Base-by-base conservation (phyloP, 2,329 filamentous ascomycete species). In the Calonectria multiphialidica region DNA sequence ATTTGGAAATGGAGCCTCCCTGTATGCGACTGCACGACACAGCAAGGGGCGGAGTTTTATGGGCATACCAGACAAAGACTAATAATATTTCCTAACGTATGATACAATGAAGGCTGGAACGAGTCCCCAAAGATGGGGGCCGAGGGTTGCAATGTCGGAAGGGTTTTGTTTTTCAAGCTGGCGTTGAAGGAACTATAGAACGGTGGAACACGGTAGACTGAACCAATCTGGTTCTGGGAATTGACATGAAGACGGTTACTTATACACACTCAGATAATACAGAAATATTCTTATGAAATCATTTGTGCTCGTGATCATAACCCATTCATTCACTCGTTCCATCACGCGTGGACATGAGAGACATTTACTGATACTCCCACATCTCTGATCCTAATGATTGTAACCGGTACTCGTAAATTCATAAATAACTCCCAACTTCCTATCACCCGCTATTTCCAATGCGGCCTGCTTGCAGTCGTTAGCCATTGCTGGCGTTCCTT, bases 111-210 rank as follows among this genome's bases (percentile, higher is more conserved):
- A 59, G 18, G 53, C 21, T 28, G 53, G 35, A 12, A 33, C 21
- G 7, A 40, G 13, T 28, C 53, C 3, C 35, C n/a, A n/a, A 25
- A 59, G 16, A 33, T 40, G 53, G 33, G 13, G 33, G 13, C 21
- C n/a, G 28, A 28, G 7, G 21, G 53, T 40, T 59, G 53, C 33
- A 21, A 59, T 40, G 15, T n/a, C n/a, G 40, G 21, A 10, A 10
- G 33, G 47, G 23, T 23, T 13, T 45, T 37, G 33, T 40, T 55
- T 66, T 71, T 71, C 33, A 71, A 71, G 25, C 49, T 45, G 77
- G 78, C 70, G 77, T 76, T 76, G 63, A n/a, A 64, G 59, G 64
- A 66, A 65, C 37, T 21, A 76, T 77, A 78, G 73, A 79, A 55
- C 59, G 66, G 68, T 55, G 70, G 40, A 62, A 70, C 33, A 47